phyloP scores from a whole-genome alignment of 208 protist genomes.

The Leishmania aethiopica region DNA sequence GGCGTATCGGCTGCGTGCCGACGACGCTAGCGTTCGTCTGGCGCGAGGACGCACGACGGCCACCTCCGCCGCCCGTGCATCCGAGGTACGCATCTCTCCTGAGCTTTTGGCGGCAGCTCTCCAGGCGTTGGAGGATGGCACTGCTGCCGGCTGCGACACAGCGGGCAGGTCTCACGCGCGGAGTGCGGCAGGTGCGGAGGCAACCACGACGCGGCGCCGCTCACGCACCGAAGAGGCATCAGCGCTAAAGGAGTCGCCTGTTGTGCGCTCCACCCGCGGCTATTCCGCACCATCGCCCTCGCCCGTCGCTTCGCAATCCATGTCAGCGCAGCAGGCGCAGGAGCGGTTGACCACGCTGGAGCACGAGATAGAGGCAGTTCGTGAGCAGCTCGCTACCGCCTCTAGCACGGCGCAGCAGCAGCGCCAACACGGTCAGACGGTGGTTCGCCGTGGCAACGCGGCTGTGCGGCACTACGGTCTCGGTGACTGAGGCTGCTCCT shows the following conservation, averaged over 20 bases:
- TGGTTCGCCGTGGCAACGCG: conserved; percentile 54
- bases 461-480: conserved; percentile 81
- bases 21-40: not conserved
- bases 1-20: conserved; percentile 61
- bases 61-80: not conserved
- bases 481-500: conserved; percentile 12
- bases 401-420: conserved; percentile 19
- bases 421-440: conserved; percentile 9
- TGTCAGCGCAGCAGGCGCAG: conserved; percentile 22
- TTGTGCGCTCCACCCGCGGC: conserved; percentile 19
- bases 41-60: not conserved
- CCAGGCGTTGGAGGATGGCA: conserved; percentile 10
- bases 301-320: not conserved
- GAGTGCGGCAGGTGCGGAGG: not conserved
- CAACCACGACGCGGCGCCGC: not conserved
- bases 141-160: not conserved
- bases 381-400: conserved; percentile 47
- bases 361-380: conserved; percentile 71
- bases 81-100: conserved; percentile 14
- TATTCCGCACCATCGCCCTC: not conserved
- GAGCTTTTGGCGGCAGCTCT: conserved; percentile 33
- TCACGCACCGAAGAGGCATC: not conserved
- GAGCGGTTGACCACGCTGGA: conserved; percentile 39
- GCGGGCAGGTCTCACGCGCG: not conserved
- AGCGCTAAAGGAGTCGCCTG: conserved; percentile 1